Evolutionary conservation across 78 protist species (phyloP).

Genomic region (Dictyostelium brefeldianum): DNA sequence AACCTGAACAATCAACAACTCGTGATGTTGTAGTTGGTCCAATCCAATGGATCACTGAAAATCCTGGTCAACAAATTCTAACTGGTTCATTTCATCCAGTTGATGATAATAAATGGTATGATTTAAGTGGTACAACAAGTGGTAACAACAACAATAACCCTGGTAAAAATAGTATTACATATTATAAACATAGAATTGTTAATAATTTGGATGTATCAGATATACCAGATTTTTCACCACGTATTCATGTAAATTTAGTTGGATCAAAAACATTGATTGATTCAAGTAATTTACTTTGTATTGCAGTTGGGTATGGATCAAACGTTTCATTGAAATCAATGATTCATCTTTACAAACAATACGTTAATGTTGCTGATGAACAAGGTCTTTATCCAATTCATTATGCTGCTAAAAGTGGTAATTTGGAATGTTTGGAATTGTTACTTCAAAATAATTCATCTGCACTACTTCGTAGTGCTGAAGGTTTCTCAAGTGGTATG

Average conservation of each 20-base stretch:
- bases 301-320: not conserved
- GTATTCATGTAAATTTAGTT: not conserved
- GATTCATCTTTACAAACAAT: not conserved
- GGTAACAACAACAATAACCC: no score
- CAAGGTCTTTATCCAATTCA: constrained; percentile 44
- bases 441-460: constrained; percentile 3
- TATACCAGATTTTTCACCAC: constrained; percentile 16
- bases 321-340: not conserved
- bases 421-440: not conserved
- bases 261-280: not conserved
- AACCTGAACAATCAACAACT: not conserved
- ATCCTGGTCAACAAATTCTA: constrained; percentile 71
- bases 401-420: constrained; percentile 14
- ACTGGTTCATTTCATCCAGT: constrained; percentile 86
- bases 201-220: constrained; percentile 11
- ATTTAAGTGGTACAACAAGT: not conserved
- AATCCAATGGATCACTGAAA: constrained; percentile 59
- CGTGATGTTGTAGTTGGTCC: constrained; percentile 42
- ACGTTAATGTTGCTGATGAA: not conserved
- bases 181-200: not conserved
- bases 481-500: not conserved
- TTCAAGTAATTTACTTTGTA: constrained; percentile 8
- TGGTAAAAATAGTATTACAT: not conserved
- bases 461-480: not conserved
- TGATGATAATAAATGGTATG: constrained; percentile 59